Evolutionary conservation across 495 filamentous ascomycete species (phyloP).

Genomic region (Pyronema omphalodes): DNA sequence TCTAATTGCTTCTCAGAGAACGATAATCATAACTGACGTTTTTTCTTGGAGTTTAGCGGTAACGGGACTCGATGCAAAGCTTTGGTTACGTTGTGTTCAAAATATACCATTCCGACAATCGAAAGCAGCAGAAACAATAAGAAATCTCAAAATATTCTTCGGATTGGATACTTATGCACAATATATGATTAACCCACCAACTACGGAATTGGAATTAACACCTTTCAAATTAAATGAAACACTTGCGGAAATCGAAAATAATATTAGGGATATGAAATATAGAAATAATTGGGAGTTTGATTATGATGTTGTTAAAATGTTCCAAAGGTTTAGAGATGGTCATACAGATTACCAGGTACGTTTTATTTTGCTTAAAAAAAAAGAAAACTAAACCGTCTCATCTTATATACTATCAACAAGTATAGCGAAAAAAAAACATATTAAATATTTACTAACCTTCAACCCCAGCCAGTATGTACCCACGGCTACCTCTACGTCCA

Average conservation of each 20-base stretch:
- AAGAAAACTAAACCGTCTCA: background rate
- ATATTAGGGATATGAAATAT: constrained; percentile 4
- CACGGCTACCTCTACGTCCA: constrained; percentile 12
- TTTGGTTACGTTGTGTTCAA: constrained; percentile 7
- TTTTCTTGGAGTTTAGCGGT: background rate
- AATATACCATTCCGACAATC: constrained; percentile 6
- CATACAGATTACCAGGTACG: constrained; percentile 11
- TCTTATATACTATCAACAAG: background rate
- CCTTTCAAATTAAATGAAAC: constrained; percentile 12
- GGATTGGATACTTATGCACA: constrained; percentile 2
- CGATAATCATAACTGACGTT: background rate
- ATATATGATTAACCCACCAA: constrained; percentile 8
- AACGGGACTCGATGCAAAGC: constrained; percentile 3
- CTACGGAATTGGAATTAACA: constrained; percentile 6
- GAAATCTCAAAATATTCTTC: constrained; percentile 6
- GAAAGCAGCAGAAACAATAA: constrained; percentile 4
- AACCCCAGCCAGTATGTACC: constrained; percentile 4
- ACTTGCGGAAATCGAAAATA: constrained; percentile 9
- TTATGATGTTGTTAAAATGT: constrained; percentile 10
- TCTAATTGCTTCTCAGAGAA: background rate
- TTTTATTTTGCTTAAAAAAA: background rate
- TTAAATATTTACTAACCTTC: no score
- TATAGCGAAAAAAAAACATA: background rate
- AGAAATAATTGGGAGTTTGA: constrained; percentile 13
- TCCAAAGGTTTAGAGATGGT: constrained; percentile 11